Evolutionary conservation across 129 eudicot species (phyloP).

Genomic region (Smallanthus sonchifolius): DNA sequence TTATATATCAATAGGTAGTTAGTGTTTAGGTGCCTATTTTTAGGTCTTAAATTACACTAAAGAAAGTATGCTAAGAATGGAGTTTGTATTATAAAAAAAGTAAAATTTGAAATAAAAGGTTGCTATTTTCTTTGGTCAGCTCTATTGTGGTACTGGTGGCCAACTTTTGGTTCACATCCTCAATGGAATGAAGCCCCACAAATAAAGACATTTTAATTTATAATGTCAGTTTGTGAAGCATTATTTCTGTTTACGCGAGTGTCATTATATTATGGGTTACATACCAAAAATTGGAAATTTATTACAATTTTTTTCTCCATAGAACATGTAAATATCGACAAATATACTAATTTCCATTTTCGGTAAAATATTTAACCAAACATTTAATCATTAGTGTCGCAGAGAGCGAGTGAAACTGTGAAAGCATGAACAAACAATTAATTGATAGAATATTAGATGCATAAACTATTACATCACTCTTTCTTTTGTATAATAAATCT

Average conservation of each 20-base stretch:
- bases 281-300: neutral
- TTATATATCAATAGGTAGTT: too few relatives aligned
- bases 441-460: too few relatives aligned
- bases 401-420: too few relatives aligned
- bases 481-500: too few relatives aligned
- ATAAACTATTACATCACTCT: too few relatives aligned
- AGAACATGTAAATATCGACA: neutral
- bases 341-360: neutral
- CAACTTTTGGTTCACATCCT: constrained; percentile 36
- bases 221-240: constrained; percentile 11
- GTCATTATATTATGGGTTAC: constrained; percentile 1
- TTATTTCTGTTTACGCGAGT: neutral
- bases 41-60: too few relatives aligned
- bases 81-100: neutral
- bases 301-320: neutral
- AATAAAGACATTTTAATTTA: constrained; percentile 13
- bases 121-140: constrained; percentile 23
- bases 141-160: constrained; percentile 27
- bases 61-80: neutral
- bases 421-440: too few relatives aligned
- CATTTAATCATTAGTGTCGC: neutral
- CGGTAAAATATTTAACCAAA: neutral
- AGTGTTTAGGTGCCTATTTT: too few relatives aligned
- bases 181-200: constrained; percentile 27
- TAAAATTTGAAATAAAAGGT: neutral